Conservation (phyloP, 140 eudicot species). For the Oenanthe javanica region DNA sequence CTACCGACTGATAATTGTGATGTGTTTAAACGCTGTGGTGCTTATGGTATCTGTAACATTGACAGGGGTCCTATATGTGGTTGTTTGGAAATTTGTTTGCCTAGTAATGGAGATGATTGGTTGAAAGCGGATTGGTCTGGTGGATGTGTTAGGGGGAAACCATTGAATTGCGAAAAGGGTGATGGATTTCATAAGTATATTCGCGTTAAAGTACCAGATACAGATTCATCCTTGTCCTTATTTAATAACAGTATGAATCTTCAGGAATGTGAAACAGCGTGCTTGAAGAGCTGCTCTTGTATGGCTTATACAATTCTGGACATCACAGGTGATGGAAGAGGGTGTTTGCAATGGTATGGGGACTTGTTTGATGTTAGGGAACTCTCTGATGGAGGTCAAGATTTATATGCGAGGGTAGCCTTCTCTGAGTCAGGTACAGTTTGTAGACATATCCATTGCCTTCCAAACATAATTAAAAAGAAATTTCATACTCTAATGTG, state of each 20-base stretch:
- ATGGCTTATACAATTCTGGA: slow-evolving; percentile 33
- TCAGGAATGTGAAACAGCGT: slow-evolving; percentile 21
- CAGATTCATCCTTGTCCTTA: slow-evolving; percentile 20
- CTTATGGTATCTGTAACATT: slow-evolving; percentile 25
- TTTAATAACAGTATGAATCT: slow-evolving; percentile 20
- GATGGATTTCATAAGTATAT: slow-evolving; percentile 28
- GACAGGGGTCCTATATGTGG: slow-evolving; percentile 13
- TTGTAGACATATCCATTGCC: background rate
- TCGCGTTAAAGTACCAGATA: slow-evolving; percentile 36
- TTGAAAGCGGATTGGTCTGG: slow-evolving; percentile 20
- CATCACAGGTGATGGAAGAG: slow-evolving; percentile 14
- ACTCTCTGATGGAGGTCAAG: slow-evolving; percentile 26
- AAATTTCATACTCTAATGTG: background rate
- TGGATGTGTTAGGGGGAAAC: slow-evolving; percentile 33
- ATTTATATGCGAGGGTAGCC: slow-evolving; percentile 31
- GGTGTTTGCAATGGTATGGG: slow-evolving; percentile 34
- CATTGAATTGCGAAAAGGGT: slow-evolving; percentile 23
- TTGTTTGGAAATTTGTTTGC: slow-evolving; percentile 36
- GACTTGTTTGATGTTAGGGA: slow-evolving; percentile 22
- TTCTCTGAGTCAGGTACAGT: slow-evolving; percentile 23
- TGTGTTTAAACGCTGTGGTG: slow-evolving; percentile 20
- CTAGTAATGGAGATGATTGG: slow-evolving; percentile 19
- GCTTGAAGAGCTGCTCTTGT: slow-evolving; percentile 38
- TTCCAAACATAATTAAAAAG: background rate
- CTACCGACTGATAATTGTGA: slow-evolving; percentile 25